A percentile compares a stretch with the other conserved stretches of the same genome.
phyloP scores from a whole-genome alignment of 768 basidiomycete species.

The Serendipita sp. region DNA sequence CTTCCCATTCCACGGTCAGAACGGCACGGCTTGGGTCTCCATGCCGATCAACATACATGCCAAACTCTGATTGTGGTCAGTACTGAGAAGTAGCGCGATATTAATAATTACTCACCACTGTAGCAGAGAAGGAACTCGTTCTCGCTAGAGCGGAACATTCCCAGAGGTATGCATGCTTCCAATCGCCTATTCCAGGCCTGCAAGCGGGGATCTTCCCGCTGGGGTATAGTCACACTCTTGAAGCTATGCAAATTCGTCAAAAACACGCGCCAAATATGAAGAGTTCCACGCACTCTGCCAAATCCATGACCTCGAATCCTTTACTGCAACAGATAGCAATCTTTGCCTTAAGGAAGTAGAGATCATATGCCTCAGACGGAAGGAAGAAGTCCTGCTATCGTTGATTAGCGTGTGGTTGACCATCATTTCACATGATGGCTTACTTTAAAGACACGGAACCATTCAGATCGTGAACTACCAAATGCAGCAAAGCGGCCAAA shows the following conservation, averaged over 20 bases:
- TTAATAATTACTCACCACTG: constrained; percentile 36
- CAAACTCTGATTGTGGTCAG: constrained; percentile 43
- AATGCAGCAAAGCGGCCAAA: constrained; percentile 60
- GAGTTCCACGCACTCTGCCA: constrained; percentile 54
- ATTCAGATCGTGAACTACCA: constrained; percentile 68
- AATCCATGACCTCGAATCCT: constrained; percentile 96
- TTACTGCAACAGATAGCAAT: constrained; percentile 86
- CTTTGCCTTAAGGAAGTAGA: constrained; percentile 85
- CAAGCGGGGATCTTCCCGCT: constrained; percentile 49
- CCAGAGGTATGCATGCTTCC: constrained; percentile 65
- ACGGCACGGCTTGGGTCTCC: constrained; percentile 64
- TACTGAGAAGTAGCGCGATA: neutral
- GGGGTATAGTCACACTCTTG: constrained; percentile 78
- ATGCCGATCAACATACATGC: constrained; percentile 79
- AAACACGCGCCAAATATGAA: neutral
- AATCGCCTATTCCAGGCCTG: constrained; percentile 62
- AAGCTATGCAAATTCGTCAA: constrained; percentile 31
- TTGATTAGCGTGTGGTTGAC: neutral
- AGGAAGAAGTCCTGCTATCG: constrained; percentile 62
- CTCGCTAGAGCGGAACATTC: constrained; percentile 78
- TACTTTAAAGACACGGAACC: constrained; percentile 84
- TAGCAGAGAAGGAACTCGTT: constrained; percentile 84
- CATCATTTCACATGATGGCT: constrained; percentile 7
- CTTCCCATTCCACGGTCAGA: constrained; percentile 86
- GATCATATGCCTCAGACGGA: constrained; percentile 75